Conservation (phyloP, 2,329 filamentous ascomycete genomes). For the Exophiala viscosa region DNA sequence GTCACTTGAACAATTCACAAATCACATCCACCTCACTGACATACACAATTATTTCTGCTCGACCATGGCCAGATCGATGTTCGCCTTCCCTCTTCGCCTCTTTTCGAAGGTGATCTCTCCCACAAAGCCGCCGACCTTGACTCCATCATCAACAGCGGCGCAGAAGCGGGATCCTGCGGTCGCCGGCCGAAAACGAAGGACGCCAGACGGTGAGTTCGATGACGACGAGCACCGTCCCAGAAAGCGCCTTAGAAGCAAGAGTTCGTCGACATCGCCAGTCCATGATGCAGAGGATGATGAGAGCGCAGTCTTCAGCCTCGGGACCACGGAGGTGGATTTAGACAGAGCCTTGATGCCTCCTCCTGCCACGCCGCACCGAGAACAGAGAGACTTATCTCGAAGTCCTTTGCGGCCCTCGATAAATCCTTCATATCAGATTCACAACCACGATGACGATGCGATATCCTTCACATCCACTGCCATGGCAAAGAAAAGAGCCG, state of each 20-base stretch:
- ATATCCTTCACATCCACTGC: slow-evolving; percentile 15
- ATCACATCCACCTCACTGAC: slow-evolving; percentile 1
- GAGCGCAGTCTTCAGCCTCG: neutral
- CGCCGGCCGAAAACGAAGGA: slow-evolving; percentile 9
- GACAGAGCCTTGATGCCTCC: slow-evolving; percentile 26
- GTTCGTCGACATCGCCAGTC: neutral
- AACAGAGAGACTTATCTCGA: neutral
- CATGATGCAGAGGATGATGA: neutral
- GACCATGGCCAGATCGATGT: slow-evolving; percentile 3
- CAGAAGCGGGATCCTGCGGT: too few relatives aligned
- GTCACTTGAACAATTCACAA: neutral
- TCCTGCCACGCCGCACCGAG: slow-evolving; percentile 12
- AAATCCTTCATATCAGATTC: neutral
- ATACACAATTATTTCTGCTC: neutral
- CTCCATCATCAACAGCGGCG: neutral
- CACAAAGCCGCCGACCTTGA: neutral
- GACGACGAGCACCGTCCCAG: slow-evolving; percentile 5
- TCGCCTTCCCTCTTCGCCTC: slow-evolving; percentile 5
- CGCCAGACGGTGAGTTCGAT: slow-evolving; percentile 6
- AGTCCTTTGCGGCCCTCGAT: neutral
- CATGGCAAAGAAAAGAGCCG: slow-evolving; percentile 6
- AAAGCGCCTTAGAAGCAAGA: slow-evolving; percentile 6
- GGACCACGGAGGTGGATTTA: neutral
- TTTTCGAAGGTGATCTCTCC: neutral
- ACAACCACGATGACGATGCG: slow-evolving; percentile 13